Percentiles rank a stretch among this genome's conserved stretches.
These are phyloP conservation scores for Domatiomyces globalis DNA, from an alignment of 2,329 filamentous ascomycete species.

Conservation along the genomic window DNA sequence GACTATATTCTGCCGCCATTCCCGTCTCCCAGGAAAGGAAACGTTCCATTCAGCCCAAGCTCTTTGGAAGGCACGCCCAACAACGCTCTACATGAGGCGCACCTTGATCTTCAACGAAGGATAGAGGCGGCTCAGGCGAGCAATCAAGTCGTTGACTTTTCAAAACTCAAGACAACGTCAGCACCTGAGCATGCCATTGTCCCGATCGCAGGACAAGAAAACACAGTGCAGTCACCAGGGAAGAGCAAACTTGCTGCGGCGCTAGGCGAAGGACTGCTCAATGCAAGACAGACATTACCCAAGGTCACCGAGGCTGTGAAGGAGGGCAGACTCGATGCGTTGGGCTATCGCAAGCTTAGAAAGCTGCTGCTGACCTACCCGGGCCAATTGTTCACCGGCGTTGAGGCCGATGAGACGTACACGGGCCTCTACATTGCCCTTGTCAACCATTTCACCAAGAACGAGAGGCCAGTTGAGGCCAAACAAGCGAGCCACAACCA, in stretches of 20 bases:
- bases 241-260: constrained; percentile 6
- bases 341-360: constrained; percentile 14
- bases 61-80: constrained; percentile 1
- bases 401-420: constrained; percentile 6
- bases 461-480: constrained; percentile 10
- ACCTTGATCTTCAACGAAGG: neutral
- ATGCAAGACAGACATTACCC: constrained; percentile 9
- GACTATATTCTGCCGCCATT: no score
- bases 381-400: constrained; percentile 9
- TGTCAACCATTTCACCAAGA: constrained; percentile 6
- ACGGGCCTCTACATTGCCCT: constrained; percentile 13
- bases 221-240: constrained; percentile 7
- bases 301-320: constrained; percentile 11
- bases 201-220: constrained; percentile 13
- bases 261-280: constrained; percentile 7
- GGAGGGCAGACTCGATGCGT: constrained; percentile 9
- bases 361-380: constrained; percentile 12
- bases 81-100: neutral
- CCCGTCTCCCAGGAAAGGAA: constrained; percentile 1
- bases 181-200: constrained; percentile 1
- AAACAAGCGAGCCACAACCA: constrained; percentile 6
- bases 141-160: neutral
- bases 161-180: constrained; percentile 1
- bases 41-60: neutral
- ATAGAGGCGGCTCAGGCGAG: constrained; percentile 3